These are phyloP conservation scores for Metrosideros polymorpha DNA, from an alignment of 441 rosid species.

Conservation along the genomic window DNA sequence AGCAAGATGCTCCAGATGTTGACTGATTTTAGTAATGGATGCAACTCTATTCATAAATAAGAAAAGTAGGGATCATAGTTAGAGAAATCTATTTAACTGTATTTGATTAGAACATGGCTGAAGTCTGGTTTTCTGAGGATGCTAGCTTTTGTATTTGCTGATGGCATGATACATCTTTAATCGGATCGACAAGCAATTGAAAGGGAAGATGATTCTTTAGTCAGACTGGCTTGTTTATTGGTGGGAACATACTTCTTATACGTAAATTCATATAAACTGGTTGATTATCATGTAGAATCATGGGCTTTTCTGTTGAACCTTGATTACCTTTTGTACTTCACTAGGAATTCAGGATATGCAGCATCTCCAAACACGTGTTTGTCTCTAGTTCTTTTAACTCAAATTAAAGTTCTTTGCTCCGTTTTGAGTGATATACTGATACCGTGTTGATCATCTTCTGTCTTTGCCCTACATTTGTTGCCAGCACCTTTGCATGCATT, in stretches of 20 bases:
- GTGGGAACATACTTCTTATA: not conserved
- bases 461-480: not conserved
- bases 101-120: not conserved
- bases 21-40: not conserved
- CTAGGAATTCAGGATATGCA: not conserved
- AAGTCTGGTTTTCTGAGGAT: not conserved
- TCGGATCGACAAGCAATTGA: not conserved
- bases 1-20: not conserved
- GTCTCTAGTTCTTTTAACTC: not conserved
- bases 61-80: not conserved
- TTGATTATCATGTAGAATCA: not conserved
- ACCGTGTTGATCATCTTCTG: not conserved
- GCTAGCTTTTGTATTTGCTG: not conserved
- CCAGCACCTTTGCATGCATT: not conserved
- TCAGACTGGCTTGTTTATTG: not conserved
- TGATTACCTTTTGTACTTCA: not conserved
- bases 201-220: not conserved
- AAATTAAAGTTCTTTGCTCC: not conserved
- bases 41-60: not conserved
- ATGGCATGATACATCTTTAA: not conserved
- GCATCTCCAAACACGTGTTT: not conserved
- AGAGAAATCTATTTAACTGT: not conserved
- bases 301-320: not conserved
- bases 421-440: not conserved
- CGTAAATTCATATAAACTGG: not conserved